Percentiles rank a stretch among this genome's conserved stretches.
Conservation (phyloP, 2,329 filamentous ascomycete genomes). For the Ambrosiella cleistominuta region DNA sequence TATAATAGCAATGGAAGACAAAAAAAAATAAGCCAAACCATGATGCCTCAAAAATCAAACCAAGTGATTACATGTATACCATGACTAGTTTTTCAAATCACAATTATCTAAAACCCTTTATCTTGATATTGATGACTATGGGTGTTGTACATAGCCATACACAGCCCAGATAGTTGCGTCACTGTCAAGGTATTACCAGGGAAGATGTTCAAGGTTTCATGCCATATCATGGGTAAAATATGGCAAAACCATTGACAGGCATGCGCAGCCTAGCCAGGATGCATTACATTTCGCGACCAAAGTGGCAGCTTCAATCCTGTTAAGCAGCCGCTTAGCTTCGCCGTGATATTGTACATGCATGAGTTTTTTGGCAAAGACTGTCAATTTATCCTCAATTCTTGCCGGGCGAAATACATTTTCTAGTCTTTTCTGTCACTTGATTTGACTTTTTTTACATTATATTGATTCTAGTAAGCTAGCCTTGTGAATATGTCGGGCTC, state of each 20-base stretch:
- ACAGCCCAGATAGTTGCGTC: no score
- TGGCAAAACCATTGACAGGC: background rate
- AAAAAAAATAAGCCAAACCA: slow-evolving; percentile 14
- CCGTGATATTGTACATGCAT: background rate
- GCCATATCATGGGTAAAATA: background rate
- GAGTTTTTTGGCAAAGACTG: background rate
- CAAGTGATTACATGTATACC: background rate
- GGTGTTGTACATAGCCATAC: no score
- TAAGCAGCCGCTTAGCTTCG: background rate
- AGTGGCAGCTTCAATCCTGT: background rate
- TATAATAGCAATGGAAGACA: slow-evolving; percentile 17
- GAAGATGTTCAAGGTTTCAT: no score
- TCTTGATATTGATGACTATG: background rate
- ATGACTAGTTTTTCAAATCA: background rate
- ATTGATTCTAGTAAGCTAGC: slow-evolving; percentile 4
- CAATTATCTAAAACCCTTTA: background rate
- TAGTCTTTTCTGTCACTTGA: background rate
- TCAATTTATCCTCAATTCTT: background rate
- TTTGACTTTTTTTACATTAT: background rate
- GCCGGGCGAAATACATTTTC: background rate
- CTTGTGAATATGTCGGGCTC: slow-evolving; percentile 50
- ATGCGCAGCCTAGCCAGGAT: background rate
- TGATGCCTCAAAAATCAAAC: background rate
- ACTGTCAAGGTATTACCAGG: no score
- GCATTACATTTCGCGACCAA: slow-evolving; percentile 9